A percentile compares a stretch with the other conserved stretches of the same genome.
phyloP scores from a whole-genome alignment of 805 yeast genomes.

The Metschnikowia continentalis region DNA sequence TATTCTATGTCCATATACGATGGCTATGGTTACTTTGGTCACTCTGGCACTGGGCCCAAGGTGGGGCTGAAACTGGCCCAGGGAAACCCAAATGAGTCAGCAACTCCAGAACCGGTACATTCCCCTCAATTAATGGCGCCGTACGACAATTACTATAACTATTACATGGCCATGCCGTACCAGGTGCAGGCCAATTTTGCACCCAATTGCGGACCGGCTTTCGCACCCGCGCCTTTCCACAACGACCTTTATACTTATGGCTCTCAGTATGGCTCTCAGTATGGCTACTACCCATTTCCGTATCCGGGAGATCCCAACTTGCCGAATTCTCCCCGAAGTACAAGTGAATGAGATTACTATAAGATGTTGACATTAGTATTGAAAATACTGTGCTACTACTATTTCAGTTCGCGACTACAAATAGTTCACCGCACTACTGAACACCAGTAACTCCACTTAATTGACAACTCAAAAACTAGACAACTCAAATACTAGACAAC shows the following conservation, averaged over 20 bases:
- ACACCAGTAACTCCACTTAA: too few species aligned
- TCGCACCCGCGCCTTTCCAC: background rate
- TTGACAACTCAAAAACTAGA: too few species aligned
- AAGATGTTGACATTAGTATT: background rate
- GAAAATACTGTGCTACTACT: too few species aligned
- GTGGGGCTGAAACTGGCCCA: background rate
- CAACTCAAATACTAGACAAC: too few species aligned
- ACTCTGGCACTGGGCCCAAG: background rate
- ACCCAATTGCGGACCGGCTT: constrained; percentile 2
- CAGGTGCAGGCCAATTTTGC: constrained; percentile 3
- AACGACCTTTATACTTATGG: background rate
- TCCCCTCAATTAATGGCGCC: background rate
- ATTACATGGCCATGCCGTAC: background rate
- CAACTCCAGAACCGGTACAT: background rate
- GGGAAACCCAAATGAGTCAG: background rate
- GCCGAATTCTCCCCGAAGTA: background rate
- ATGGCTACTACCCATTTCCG: background rate
- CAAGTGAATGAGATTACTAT: background rate
- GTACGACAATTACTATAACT: background rate
- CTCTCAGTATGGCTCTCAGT: background rate
- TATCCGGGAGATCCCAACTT: background rate
- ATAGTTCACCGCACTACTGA: too few species aligned
- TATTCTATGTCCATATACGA: background rate
- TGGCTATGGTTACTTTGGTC: background rate
- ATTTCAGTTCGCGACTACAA: too few species aligned